Conservation (phyloP, 805 yeast species). For the Kurtzmaniella fragi region DNA sequence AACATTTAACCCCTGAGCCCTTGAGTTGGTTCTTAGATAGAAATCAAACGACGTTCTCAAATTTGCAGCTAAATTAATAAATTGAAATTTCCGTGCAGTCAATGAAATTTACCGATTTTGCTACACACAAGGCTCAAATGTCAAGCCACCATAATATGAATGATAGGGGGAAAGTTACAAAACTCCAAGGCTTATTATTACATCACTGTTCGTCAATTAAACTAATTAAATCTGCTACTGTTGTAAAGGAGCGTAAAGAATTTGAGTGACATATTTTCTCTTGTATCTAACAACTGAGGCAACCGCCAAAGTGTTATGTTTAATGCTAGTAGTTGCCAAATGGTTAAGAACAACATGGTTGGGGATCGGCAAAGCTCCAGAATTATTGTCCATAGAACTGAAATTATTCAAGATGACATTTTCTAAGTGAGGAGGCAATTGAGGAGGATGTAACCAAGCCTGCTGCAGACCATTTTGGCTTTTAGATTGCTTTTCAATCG, state of each 20-base stretch:
- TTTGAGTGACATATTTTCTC: conserved; percentile 86
- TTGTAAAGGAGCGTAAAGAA: conserved; percentile 82
- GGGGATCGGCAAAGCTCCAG: conserved; percentile 89
- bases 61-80: too few species aligned
- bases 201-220: too few species aligned
- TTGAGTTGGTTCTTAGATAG: too few species aligned
- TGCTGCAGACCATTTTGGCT: conserved; percentile 50
- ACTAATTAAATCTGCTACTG: conserved; percentile 12
- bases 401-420: conserved; percentile 82
- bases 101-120: too few species aligned
- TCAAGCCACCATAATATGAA: too few species aligned
- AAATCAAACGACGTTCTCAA: too few species aligned
- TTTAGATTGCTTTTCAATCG: conserved; percentile 67
- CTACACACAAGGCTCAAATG: too few species aligned
- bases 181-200: too few species aligned
- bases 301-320: conserved; percentile 89
- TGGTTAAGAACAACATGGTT: conserved; percentile 93
- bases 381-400: conserved; percentile 60
- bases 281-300: conserved; percentile 87
- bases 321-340: conserved; percentile 91
- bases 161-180: conserved; percentile 4
- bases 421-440: conserved; percentile 93
- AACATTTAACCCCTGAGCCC: too few species aligned
- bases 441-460: conserved; percentile 87
- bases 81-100: too few species aligned